Base-by-base conservation (phyloP, 2,329 filamentous ascomycete species). In the Cyclaneusma minus region DNA sequence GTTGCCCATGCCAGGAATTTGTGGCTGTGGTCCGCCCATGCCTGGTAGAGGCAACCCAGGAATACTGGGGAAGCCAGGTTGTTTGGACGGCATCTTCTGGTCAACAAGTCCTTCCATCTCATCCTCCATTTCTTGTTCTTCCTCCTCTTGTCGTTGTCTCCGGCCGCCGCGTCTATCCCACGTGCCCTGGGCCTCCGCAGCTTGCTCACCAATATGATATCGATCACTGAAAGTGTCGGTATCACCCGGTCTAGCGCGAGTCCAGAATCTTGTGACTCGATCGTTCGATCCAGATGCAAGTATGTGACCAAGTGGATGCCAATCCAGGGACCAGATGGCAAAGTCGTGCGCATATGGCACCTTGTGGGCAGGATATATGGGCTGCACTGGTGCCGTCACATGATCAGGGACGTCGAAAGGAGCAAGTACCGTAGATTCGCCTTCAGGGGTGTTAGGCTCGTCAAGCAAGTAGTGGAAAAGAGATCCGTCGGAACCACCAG, bases 271-370 rank as follows among this genome's bases (percentile, higher is more conserved):
- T 3, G 89, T 95, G 34, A 93, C 85, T 21, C 89, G 77, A 50
- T 98, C 89, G 50, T 98, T 95, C 7, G 85, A 93, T 8, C 89
- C 89, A 2, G 87, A 92, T 1, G 85, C 85, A 6, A 98, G 67
- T 35, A 98, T 87, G 46, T 98, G 89, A 15, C 89, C 89, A 0
- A 95, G 64, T 1, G 89, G 89, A 48, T 98, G 89, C 85, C 89
- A 98, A 56, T 94, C 85, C 25, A 98, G 66, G 11, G 85, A 92
- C 89, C 89, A 98, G 37, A 98, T 89, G 11, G 84, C 83, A 48
- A 85, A 91, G 40, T 92, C 81, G 49, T 98, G 89, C 1, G 89
- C 89, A 44, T 76, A 87, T 6, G 79, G 71, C 16, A 94, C 56
- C 43, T 73, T 78, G 56, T 95, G 87, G 3, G 84, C 83, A 2